Base-by-base conservation (phyloP, 2,329 filamentous ascomycete species). In the Stachybotrys chlorohalonatus region DNA sequence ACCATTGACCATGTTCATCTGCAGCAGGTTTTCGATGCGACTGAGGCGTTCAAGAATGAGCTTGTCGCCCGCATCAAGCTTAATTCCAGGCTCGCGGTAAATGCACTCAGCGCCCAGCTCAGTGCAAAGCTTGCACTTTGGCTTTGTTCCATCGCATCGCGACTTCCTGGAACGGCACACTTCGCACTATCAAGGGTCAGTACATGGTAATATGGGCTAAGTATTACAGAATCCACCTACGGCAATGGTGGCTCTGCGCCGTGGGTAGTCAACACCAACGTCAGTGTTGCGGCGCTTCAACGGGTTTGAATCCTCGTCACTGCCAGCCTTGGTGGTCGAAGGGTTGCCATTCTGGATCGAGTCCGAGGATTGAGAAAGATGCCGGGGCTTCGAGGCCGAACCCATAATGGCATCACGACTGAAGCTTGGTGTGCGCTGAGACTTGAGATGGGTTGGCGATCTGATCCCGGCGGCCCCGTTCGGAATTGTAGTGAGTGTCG, bases 11-110 rank as follows among this genome's bases (percentile, higher is more conserved):
- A 90, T 73, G 60, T 76, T 87, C 59, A 85, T 84, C 66, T 92
- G 87, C n/a, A 94, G 76, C 49, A 94, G 74, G 52, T 79, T 86
- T 69, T 94, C 89, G 63, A 94, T 92, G 53, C 87, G 84, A 62
- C 80, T 83, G 42, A 94, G 76, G 54, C 87, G 85, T 66, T 93
- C 89, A 45, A 94, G 74, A 57, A 94, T 94, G 55, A 94, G 76
- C 72, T 92, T 93, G 74, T 93, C 89, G 60, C 89, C 89, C 42
- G 89, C 88, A 67, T 94, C 89, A 9, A 94, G 81, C 72, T 94
- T 94, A 75, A 93, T 89, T 3, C 89, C 89, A 7, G 89, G 89
- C 67, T 94, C 89, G 59, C 89, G 82, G 69, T 94, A 94, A 60
- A 92, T 80, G 69, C 89, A 94, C 59, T 93, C 87, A 49, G 88